Evolutionary conservation across 2,329 filamentous ascomycete genomes (phyloP).

Genomic region (Calonectria hongkongensis): DNA sequence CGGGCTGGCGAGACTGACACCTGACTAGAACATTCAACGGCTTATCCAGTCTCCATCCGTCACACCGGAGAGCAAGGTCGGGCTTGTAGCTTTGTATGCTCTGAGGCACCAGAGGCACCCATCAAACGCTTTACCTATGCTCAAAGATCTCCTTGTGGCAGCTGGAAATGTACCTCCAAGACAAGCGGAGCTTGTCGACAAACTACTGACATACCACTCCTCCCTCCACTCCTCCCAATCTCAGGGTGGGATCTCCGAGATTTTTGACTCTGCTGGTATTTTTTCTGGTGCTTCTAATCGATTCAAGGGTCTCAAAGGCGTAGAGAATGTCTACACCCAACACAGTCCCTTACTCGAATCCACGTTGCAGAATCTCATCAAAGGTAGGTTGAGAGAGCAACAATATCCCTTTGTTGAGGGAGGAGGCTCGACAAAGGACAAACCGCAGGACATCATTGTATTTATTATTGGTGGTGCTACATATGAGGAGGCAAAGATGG

Average conservation of each 20-base stretch:
- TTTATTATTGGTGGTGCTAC: constrained; percentile 96
- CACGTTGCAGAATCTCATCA: constrained; percentile 94
- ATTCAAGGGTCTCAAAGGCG: constrained; percentile 96
- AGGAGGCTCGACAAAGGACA: constrained; percentile 89
- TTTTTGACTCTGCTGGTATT: constrained; percentile 93
- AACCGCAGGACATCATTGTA: constrained; percentile 96
- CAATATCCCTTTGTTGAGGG: constrained; percentile 96
- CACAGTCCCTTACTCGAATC: constrained; percentile 92
- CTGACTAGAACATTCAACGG: constrained; percentile 82
- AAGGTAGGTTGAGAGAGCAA: constrained; percentile 89
- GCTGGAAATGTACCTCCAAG: constrained; percentile 87
- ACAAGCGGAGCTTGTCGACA: constrained; percentile 86
- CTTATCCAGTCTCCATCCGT: constrained; percentile 89
- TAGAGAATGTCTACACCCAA: constrained; percentile 99
- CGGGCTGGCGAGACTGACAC: constrained; percentile 48
- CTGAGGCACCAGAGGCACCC: constrained; percentile 92
- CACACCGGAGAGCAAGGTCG: constrained; percentile 87
- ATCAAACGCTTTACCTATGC: constrained; percentile 87
- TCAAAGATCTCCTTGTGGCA: constrained; percentile 89
- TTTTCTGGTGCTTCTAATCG: constrained; percentile 91
- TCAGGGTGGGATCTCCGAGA: constrained; percentile 88
- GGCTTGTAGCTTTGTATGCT: constrained; percentile 94
- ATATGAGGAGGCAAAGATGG: constrained; percentile 97
- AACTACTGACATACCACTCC: constrained; percentile 88
- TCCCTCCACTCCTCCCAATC: constrained; percentile 87